phyloP scores from a whole-genome alignment of 495 filamentous ascomycete genomes.

The Penicillium daleae region DNA sequence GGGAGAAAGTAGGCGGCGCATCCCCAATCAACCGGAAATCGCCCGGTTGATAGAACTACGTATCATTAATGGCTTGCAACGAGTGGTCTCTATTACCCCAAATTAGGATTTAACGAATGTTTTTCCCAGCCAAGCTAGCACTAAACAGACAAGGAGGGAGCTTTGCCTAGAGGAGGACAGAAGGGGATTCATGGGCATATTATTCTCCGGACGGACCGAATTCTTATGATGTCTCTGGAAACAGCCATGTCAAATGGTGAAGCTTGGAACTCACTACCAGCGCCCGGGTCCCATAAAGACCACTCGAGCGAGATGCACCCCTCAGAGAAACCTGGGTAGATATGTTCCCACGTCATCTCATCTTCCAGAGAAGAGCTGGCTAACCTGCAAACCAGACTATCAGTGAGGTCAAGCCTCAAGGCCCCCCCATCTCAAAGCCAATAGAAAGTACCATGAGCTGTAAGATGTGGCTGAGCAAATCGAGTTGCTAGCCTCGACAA shows the following conservation, averaged over 20 bases:
- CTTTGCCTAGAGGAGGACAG: not conserved
- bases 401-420: not conserved
- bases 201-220: not conserved
- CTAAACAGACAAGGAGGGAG: not conserved
- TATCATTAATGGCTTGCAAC: constrained; percentile 5
- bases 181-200: not conserved
- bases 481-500: not conserved
- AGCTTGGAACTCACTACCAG: not conserved
- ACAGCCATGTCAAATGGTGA: not conserved
- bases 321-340: not conserved
- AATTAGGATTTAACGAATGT: not conserved
- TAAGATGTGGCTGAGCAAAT: constrained; percentile 8
- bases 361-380: not conserved
- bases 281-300: not conserved
- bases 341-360: not conserved
- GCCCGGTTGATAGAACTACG: not conserved
- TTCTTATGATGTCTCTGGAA: not conserved
- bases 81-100: not conserved
- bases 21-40: not conserved
- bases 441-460: not conserved
- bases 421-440: not conserved
- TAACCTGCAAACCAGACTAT: not conserved
- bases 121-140: not conserved
- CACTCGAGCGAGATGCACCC: not conserved
- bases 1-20: not conserved